Base-by-base conservation (phyloP, 139 green algal species). In the Chlorella ohadii region DNA sequence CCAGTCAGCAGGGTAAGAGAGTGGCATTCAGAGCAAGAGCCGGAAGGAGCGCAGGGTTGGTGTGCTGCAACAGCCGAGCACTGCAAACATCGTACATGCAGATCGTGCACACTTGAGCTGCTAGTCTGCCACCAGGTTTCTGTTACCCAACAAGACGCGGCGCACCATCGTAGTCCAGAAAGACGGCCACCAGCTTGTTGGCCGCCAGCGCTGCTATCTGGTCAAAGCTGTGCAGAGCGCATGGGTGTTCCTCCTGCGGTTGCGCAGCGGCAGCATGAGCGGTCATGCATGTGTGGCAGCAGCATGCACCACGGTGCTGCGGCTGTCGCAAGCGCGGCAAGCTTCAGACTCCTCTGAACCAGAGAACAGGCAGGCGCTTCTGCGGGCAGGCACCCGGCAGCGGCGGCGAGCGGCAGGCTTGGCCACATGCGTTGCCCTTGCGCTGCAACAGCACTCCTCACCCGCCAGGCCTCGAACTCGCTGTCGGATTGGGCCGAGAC, bases 151-250 rank as follows among this genome's bases (percentile, higher is more conserved):
- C n/a, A n/a, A n/a, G n/a, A n/a, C n/a, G n/a, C n/a, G n/a, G n/a
- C 74, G 22, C 77, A 96, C 92, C 95, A 78, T 99, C 97, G 78
- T 99, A 99, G 75, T 99, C 97, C 0, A 99, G 85, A 71, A 99
- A 99, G 0, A 99, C 90, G 0, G 94, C 93, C 15, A 99, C 78
- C 15, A 95, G 90, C 89, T 98, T 98, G n/a, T 90, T 93, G 1
- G 86, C 65, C 0, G 92, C 84, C 9, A 68, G 44, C 15, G 79
- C 55, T 47, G 88, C 79, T 47, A 97, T 90, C 2, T 78, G 38
- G 2, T 90, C 78, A 38, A 97, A 95, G 55, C 90, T 78, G 27
- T 84, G 63, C 13, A 97, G 81, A 1, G 92, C 71, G 70, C 91
- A 95, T 1, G 94, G 94, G 81, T 96, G 88, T 39, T 91, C 59